Base-by-base conservation (phyloP, 148 eudicot genomes). In the Chenopodium berlandieri region DNA sequence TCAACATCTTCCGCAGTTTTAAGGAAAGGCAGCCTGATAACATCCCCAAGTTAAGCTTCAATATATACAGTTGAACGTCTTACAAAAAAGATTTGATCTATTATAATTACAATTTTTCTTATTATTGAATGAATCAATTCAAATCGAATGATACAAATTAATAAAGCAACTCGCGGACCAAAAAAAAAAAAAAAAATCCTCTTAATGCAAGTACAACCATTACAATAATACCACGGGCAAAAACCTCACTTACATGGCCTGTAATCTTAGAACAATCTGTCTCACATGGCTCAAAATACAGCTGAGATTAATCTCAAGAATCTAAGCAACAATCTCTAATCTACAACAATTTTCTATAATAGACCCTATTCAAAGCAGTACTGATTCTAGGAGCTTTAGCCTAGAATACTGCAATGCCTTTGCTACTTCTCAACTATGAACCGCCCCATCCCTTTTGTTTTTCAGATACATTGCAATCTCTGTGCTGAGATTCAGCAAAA, bases 271-370 rank as follows among this genome's bases (percentile, higher is more conserved):
- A 6, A 71, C 25, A 73, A 52, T 58, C 1, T 9, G 73, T 44
- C 25, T 76, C 44, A 65, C 27, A 52, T 31, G 23, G 7, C 37
- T 14, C 76, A 62, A 75, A 68, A 48, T 46, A 19, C 37, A 64
- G 54, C 56, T 47, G 20, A 64, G 75, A 48, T 71, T 62, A 48
- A 27, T 44, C 44, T 44, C 54, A 75, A 12, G 7, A 20, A 82
- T 76, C 62, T 71, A 82, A 56, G 23, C 69, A 25, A 40, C 84
- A 69, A 76, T 54, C 7, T 46, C 83, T 81, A 81, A 72, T 76
- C 65, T 77, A 84, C 78, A 80, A 80, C 72, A 80, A 76, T 40
- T 80, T 46, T 48, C 80, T 80, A 62, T 69, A 44, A 46, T 50
- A 76, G 77, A 66, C 82, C 27, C 68, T 64, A 40, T 40, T 46